phyloP scores from a whole-genome alignment of 2,329 filamentous ascomycete genomes.

The Alternaria longipes region DNA sequence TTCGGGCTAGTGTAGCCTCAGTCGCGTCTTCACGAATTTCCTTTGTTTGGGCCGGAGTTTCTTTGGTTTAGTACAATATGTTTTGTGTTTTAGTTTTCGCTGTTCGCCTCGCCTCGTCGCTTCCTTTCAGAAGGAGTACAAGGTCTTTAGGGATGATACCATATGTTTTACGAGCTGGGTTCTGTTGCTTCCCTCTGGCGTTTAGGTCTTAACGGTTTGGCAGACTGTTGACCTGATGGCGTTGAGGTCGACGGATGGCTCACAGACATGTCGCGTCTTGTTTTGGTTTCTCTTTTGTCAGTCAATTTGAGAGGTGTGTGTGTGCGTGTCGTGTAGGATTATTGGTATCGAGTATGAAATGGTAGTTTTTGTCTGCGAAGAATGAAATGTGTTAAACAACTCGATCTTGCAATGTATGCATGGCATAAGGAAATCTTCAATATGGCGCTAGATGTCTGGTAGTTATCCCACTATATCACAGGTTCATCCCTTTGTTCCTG shows the following conservation, averaged over 20 bases:
- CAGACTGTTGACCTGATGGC: constrained; percentile 22
- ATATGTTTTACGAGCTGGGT: constrained; percentile 32
- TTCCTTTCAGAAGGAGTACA: constrained; percentile 19
- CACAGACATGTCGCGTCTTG: constrained; percentile 18
- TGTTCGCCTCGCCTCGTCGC: constrained; percentile 17
- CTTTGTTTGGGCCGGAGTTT: constrained; percentile 17
- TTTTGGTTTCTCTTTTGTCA: constrained; percentile 17
- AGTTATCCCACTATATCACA: constrained; percentile 5
- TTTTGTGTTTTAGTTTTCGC: constrained; percentile 16
- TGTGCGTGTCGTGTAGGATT: constrained; percentile 30
- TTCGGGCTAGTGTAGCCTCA: constrained; percentile 13
- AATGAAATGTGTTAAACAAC: constrained; percentile 18
- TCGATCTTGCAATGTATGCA: background rate
- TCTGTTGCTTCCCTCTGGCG: constrained; percentile 31
- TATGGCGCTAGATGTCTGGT: background rate
- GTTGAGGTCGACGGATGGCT: constrained; percentile 29
- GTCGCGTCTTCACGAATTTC: constrained; percentile 9
- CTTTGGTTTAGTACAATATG: constrained; percentile 7
- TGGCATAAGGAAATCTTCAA: background rate
- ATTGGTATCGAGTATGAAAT: constrained; percentile 12
- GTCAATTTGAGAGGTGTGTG: background rate
- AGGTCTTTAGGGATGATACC: constrained; percentile 43
- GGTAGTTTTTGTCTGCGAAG: constrained; percentile 18
- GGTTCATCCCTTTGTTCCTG: constrained; percentile 12
- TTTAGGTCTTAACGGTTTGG: constrained; percentile 28